phyloP scores from a whole-genome alignment of 352 stramenopile species.

The Globisporangium solare region DNA sequence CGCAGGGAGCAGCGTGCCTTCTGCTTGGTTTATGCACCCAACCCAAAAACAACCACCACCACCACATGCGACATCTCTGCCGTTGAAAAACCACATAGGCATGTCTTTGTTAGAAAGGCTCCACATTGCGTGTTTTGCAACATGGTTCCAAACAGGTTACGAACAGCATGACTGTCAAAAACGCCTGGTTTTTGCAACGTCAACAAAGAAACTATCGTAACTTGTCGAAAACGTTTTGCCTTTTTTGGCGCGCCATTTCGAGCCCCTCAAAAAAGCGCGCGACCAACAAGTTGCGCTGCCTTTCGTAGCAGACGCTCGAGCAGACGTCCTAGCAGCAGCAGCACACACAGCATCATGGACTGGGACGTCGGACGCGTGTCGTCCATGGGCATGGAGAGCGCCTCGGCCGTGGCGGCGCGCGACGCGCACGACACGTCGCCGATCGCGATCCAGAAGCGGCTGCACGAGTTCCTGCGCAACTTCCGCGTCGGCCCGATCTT shows the following conservation, averaged over 20 bases:
- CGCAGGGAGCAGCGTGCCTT: neutral
- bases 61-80: neutral
- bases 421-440: constrained; percentile 51
- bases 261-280: too few species aligned
- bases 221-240: too few species aligned
- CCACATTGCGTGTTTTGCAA: too few species aligned
- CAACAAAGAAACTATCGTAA: too few species aligned
- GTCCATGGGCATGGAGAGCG: constrained; percentile 77
- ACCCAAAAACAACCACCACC: neutral
- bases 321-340: neutral
- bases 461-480: constrained; percentile 83
- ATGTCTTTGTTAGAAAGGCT: too few species aligned
- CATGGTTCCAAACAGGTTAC: too few species aligned
- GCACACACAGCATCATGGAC: constrained; percentile 39
- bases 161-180: too few species aligned
- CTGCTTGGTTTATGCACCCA: neutral
- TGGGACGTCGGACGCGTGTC: constrained; percentile 78
- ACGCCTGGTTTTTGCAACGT: too few species aligned
- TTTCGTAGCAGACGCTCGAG: neutral
- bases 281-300: too few species aligned
- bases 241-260: too few species aligned
- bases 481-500: constrained; percentile 86
- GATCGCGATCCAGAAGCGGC: constrained; percentile 53
- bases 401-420: constrained; percentile 34
- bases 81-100: too few species aligned